phyloP scores from a whole-genome alignment of 257 asterid genomes.

The Euphrasia confusa region DNA sequence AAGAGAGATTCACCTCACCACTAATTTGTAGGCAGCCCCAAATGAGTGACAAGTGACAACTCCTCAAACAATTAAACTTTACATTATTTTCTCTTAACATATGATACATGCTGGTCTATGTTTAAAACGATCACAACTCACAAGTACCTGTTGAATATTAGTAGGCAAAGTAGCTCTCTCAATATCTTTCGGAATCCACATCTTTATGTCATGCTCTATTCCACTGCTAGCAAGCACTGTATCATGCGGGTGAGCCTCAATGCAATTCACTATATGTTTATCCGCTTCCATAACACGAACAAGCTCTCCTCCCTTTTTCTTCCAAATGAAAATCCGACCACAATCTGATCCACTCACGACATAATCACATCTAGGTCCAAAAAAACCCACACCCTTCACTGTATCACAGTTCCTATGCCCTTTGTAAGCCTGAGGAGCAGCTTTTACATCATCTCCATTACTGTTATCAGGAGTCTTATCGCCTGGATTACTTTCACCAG shows the following conservation, averaged over 20 bases:
- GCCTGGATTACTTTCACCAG: slow-evolving; percentile 35
- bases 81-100: too few relatives aligned
- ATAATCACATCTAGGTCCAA: slow-evolving; percentile 87
- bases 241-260: slow-evolving; percentile 79
- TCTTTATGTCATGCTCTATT: slow-evolving; percentile 67
- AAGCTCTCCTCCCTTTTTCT: slow-evolving; percentile 72
- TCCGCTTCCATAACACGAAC: slow-evolving; percentile 86
- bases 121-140: not conserved
- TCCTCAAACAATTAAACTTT: too few relatives aligned
- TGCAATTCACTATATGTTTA: slow-evolving; percentile 67
- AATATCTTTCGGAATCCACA: slow-evolving; percentile 74
- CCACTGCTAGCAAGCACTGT: slow-evolving; percentile 82
- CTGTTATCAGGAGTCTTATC: slow-evolving; percentile 31
- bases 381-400: slow-evolving; percentile 77
- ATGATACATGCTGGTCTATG: too few relatives aligned
- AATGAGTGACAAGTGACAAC: too few relatives aligned
- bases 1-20: too few relatives aligned
- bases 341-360: slow-evolving; percentile 91
- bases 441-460: slow-evolving; percentile 30
- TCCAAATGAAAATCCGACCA: slow-evolving; percentile 94
- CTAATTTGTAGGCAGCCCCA: too few relatives aligned
- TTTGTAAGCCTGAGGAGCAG: slow-evolving; percentile 67
- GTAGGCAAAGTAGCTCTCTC: slow-evolving; percentile 68
- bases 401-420: slow-evolving; percentile 78
- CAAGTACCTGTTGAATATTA: slow-evolving; percentile 5